These are phyloP conservation scores for Zymoseptoria passerinii DNA, from an alignment of 2,329 filamentous ascomycete genomes.

Conservation along the genomic window DNA sequence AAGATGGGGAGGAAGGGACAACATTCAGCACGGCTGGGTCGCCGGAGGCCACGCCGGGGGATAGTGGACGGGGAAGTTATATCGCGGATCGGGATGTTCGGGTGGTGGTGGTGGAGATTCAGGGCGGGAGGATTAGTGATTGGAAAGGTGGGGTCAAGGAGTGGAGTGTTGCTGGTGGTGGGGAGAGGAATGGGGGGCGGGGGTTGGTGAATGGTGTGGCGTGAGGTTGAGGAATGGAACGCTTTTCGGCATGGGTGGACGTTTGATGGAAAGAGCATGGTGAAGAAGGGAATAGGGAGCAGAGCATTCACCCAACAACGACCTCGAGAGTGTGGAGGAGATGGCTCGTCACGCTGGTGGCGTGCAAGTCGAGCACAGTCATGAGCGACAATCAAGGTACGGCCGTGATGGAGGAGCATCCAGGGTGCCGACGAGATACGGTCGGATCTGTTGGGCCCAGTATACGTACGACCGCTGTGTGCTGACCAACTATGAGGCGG, in stretches of 20 bases:
- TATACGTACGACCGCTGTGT: too few species aligned
- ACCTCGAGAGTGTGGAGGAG: too few species aligned
- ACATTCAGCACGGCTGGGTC: slow-evolving; percentile 20
- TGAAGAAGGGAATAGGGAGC: too few species aligned
- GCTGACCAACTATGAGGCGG: too few species aligned
- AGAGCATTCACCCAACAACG: too few species aligned
- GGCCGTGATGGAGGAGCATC: not conserved
- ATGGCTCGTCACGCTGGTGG: not conserved
- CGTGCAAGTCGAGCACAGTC: not conserved
- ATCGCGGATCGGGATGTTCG: slow-evolving; percentile 75
- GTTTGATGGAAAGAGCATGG: too few species aligned
- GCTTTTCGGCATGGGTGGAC: too few species aligned
- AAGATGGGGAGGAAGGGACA: slow-evolving; percentile 20
- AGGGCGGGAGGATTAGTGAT: slow-evolving; percentile 79
- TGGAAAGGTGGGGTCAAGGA: slow-evolving; percentile 93
- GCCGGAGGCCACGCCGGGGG: slow-evolving; percentile 5
- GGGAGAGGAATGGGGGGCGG: not conserved
- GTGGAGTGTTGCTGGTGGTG: slow-evolving; percentile 41
- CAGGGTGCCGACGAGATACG: too few species aligned
- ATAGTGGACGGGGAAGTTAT: slow-evolving; percentile 53
- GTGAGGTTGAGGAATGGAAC: not conserved
- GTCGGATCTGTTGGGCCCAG: too few species aligned
- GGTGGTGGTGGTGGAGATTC: slow-evolving; percentile 78
- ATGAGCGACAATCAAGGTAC: not conserved
- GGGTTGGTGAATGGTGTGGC: slow-evolving; percentile 9